These are phyloP conservation scores for Angomonas ambiguus DNA, from an alignment of 208 protist genomes.

Conservation along the genomic window DNA sequence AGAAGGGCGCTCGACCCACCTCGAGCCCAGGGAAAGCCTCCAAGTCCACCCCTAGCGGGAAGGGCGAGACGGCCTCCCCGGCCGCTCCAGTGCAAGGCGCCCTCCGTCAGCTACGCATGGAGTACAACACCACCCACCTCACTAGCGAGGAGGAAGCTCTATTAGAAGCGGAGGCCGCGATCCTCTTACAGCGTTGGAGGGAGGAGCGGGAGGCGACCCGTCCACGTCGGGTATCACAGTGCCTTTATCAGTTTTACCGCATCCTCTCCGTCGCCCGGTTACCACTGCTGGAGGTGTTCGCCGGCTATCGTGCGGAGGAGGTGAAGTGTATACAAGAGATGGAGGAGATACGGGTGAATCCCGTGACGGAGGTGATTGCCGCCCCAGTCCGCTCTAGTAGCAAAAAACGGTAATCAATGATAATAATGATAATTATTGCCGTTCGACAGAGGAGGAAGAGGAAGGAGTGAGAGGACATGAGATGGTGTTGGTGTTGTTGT, in stretches of 20 bases:
- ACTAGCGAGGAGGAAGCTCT: slow-evolving; percentile 6
- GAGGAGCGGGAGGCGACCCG: slow-evolving; percentile 16
- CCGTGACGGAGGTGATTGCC: slow-evolving; percentile 30
- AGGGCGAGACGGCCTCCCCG: background rate
- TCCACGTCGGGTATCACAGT: slow-evolving; percentile 5
- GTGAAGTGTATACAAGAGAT: slow-evolving; percentile 42
- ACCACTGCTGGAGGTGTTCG: slow-evolving; percentile 50
- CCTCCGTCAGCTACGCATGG: background rate
- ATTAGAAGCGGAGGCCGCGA: slow-evolving; percentile 23
- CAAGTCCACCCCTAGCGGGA: background rate
- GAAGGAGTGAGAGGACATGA: background rate
- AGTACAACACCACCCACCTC: background rate
- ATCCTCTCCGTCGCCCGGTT: slow-evolving; percentile 51
- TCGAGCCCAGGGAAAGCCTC: background rate
- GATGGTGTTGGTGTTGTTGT: background rate
- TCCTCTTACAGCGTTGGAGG: slow-evolving; percentile 19
- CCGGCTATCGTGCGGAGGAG: slow-evolving; percentile 33
- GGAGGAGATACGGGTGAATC: slow-evolving; percentile 52
- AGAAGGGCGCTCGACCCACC: background rate
- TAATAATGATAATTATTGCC: too few relatives aligned
- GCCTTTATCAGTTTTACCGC: slow-evolving; percentile 15
- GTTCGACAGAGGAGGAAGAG: too few relatives aligned
- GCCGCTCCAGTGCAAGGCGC: slow-evolving; percentile 4
- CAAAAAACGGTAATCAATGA: slow-evolving; percentile 18
- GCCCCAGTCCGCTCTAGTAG: slow-evolving; percentile 21